Conservation (phyloP, 306 rosid genomes). For the Cicer yamashitae region DNA sequence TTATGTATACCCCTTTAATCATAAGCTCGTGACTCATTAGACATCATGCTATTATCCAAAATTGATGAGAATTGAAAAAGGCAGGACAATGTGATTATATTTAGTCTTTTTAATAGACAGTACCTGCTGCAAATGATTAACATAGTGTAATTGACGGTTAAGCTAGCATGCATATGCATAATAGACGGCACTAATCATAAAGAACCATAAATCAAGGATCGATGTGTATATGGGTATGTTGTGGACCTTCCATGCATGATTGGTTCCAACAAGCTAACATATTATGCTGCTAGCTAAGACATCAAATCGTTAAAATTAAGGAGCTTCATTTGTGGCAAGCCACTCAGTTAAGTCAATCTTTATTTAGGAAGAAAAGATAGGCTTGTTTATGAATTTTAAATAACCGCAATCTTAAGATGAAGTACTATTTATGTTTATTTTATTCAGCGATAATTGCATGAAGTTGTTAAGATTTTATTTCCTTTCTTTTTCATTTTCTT, state of each 20-base stretch:
- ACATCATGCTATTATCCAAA: not conserved
- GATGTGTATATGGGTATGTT: not conserved
- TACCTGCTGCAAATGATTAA: constrained; percentile 40
- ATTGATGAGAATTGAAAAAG: not conserved
- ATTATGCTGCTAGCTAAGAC: not conserved
- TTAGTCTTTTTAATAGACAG: not conserved
- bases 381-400: constrained; percentile 5
- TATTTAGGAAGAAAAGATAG: not conserved
- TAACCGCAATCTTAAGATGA: constrained; percentile 4
- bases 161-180: constrained; percentile 31
- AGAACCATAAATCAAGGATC: not conserved
- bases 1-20: not conserved
- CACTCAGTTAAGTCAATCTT: not conserved
- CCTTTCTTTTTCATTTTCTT: too few species aligned
- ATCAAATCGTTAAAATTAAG: constrained; percentile 31
- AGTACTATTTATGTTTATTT: too few species aligned
- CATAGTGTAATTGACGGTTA: not conserved
- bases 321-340: constrained; percentile 12
- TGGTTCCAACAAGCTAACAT: constrained; percentile 1
- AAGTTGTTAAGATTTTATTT: too few species aligned
- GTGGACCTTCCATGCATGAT: constrained; percentile 28
- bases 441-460: too few species aligned
- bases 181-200: constrained; percentile 34
- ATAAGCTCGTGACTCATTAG: not conserved
- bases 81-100: not conserved